Conservation (phyloP, 352 stramenopile species). For the Phytophthora melonis region DNA sequence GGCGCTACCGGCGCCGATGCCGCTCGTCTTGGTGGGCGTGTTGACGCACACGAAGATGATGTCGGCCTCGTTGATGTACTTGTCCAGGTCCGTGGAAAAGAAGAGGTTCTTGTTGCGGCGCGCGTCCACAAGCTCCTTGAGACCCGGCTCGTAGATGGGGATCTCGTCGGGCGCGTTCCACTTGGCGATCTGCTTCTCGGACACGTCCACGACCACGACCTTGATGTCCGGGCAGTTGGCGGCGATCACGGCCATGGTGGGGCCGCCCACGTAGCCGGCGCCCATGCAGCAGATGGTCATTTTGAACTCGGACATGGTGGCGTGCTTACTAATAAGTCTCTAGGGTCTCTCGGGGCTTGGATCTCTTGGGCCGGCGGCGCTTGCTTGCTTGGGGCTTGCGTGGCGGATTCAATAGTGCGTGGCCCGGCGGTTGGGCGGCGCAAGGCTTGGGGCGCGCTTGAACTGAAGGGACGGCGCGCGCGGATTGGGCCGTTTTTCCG, state of each 20-base stretch:
- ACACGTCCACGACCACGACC: conserved; percentile 98
- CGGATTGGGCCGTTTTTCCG: conserved; percentile 21
- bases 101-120: conserved; percentile 97
- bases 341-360: conserved; percentile 1
- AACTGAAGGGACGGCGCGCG: conserved; percentile 12
- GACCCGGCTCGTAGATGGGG: conserved; percentile 99
- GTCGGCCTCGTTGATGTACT: conserved; percentile 96
- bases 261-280: conserved; percentile 98
- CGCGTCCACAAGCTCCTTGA: conserved; percentile 96
- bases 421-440: neutral
- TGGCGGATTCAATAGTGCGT: conserved; percentile 42
- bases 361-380: neutral
- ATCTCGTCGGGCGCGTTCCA: conserved; percentile 97
- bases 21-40: conserved; percentile 98
- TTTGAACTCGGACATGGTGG: conserved; percentile 61
- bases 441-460: conserved; percentile 5
- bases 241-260: conserved; percentile 99
- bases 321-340: too few species aligned
- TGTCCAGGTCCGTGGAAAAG: conserved; percentile 98
- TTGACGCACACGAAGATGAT: conserved; percentile 99
- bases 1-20: conserved; percentile 97
- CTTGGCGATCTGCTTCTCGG: conserved; percentile 95
- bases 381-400: neutral
- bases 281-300: conserved; percentile 97
- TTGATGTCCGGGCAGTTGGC: conserved; percentile 97